These are phyloP conservation scores for Suaeda aralocaspica DNA, from an alignment of 148 eudicot genomes.

Conservation along the genomic window DNA sequence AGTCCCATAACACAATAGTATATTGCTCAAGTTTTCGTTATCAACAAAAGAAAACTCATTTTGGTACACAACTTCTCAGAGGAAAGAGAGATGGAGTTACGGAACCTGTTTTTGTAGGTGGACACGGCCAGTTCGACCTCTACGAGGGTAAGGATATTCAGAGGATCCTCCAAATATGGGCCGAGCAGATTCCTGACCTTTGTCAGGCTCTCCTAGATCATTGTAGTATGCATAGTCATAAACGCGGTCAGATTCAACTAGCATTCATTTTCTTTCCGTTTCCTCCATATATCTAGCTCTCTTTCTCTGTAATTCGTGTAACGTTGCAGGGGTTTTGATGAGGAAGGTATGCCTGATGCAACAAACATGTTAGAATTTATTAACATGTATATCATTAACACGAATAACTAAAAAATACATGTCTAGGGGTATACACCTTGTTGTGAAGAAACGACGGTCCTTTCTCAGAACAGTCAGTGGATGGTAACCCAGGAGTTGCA, in stretches of 20 bases:
- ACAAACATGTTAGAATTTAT: not conserved
- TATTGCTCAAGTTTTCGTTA: too few relatives aligned
- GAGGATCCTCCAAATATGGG: slow-evolving; percentile 62
- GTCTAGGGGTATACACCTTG: too few relatives aligned
- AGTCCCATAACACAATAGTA: too few relatives aligned
- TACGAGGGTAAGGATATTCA: slow-evolving; percentile 82
- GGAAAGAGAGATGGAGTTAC: too few relatives aligned
- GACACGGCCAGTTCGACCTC: slow-evolving; percentile 78
- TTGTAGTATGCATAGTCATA: slow-evolving; percentile 77
- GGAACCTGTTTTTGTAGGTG: slow-evolving; percentile 50
- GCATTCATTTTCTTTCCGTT: slow-evolving; percentile 58
- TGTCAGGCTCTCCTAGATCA: slow-evolving; percentile 69
- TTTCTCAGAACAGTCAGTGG: slow-evolving; percentile 38
- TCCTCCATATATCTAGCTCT: slow-evolving; percentile 60
- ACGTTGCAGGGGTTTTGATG: slow-evolving; percentile 52
- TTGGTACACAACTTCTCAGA: too few relatives aligned
- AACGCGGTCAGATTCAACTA: slow-evolving; percentile 75
- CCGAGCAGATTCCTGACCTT: slow-evolving; percentile 38
- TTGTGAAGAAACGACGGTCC: slow-evolving; percentile 71
- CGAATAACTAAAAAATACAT: too few relatives aligned
- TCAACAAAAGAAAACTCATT: too few relatives aligned
- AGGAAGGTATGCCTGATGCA: slow-evolving; percentile 63
- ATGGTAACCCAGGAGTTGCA: slow-evolving; percentile 83
- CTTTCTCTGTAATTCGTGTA: slow-evolving; percentile 50
- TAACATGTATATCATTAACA: not conserved